phyloP scores from a whole-genome alignment of 768 basidiomycete genomes.

The Mycena sanguinolenta region DNA sequence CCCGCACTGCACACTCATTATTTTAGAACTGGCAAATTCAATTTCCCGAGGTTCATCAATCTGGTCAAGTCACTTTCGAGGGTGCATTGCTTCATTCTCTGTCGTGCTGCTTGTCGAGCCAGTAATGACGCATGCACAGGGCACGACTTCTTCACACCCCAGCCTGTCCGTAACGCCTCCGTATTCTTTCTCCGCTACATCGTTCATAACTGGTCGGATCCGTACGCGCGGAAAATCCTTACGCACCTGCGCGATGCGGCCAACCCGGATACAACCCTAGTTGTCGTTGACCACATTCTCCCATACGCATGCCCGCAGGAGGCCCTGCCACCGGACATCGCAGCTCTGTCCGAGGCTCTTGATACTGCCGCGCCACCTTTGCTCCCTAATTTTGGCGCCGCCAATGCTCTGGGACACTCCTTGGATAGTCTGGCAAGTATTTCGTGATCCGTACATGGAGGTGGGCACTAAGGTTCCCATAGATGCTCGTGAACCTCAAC shows the following conservation, averaged over 20 bases:
- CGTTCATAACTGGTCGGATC: conserved; percentile 50
- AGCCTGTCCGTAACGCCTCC: conserved; percentile 42
- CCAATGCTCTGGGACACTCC: conserved; percentile 19
- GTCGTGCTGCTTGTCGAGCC: neutral
- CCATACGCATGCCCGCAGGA: conserved; percentile 23
- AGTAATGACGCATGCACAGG: conserved; percentile 29
- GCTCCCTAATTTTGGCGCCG: conserved; percentile 26
- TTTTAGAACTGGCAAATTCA: conserved; percentile 12
- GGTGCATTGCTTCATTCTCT: conserved; percentile 5
- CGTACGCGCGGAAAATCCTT: conserved; percentile 40
- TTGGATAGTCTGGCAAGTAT: conserved; percentile 21
- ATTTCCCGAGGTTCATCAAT: conserved; percentile 5
- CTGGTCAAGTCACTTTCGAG: conserved; percentile 18
- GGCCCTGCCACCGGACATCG: neutral
- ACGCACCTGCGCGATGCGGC: conserved; percentile 43
- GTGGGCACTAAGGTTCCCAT: neutral
- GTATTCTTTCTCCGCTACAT: conserved; percentile 46
- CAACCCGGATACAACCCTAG: conserved; percentile 38
- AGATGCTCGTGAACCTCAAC: conserved; percentile 40
- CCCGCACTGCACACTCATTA: neutral
- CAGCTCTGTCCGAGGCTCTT: conserved; percentile 15
- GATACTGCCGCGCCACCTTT: conserved; percentile 20
- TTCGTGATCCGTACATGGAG: conserved; percentile 6
- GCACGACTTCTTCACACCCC: conserved; percentile 47
- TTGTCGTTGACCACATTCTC: conserved; percentile 45